Conservation (phyloP, 352 stramenopile species). For the Pelagophyceae sp. region DNA sequence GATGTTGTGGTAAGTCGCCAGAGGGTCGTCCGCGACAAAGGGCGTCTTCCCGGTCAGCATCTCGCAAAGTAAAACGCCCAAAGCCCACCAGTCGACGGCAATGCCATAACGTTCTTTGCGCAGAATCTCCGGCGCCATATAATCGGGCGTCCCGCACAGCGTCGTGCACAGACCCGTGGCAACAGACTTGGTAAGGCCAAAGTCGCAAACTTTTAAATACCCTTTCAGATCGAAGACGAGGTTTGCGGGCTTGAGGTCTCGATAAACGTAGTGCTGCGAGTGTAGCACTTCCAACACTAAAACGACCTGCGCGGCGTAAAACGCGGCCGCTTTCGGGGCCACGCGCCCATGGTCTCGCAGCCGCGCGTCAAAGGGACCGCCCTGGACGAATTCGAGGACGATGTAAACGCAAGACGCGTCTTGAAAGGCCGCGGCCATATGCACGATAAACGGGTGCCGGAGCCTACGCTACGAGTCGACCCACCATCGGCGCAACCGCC, state of each 20-base stretch:
- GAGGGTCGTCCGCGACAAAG: not conserved
- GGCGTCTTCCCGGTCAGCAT: not conserved
- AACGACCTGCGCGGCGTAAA: conserved; percentile 1
- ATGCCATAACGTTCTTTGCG: not conserved
- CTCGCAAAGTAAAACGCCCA: not conserved
- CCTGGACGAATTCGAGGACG: not conserved
- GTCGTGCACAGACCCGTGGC: not conserved
- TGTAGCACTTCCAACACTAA: not conserved
- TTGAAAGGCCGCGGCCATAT: not conserved
- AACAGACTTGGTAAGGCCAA: not conserved
- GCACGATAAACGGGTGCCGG: not conserved
- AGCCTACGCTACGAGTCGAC: not conserved
- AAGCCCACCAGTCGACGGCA: not conserved
- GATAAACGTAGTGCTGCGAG: not conserved
- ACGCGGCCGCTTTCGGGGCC: not conserved
- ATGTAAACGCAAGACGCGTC: not conserved
- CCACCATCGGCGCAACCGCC: no score
- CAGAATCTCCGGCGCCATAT: not conserved
- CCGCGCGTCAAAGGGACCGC: not conserved
- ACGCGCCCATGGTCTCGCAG: not conserved
- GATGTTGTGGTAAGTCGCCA: not conserved
- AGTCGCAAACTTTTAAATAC: not conserved
- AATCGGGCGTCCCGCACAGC: not conserved
- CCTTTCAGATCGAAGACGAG: not conserved
- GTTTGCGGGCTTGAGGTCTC: conserved; percentile 3